phyloP scores from a whole-genome alignment of 192 early-diverging fungal species.

The Backusella tarrabulga region DNA sequence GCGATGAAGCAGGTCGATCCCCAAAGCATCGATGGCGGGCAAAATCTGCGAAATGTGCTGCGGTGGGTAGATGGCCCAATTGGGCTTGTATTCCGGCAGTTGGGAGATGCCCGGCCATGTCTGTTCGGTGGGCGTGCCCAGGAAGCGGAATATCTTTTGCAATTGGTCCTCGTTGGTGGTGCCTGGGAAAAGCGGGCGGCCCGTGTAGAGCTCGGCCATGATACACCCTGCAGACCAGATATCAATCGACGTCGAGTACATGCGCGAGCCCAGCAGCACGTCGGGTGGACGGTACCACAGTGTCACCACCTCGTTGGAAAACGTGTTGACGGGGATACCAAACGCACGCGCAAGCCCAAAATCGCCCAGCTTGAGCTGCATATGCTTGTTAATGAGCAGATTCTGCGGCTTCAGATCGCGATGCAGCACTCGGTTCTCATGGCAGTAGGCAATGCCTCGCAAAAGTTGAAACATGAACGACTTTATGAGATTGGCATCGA shows the following conservation, averaged over 20 bases:
- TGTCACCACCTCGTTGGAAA: conserved; percentile 98
- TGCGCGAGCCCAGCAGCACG: conserved; percentile 90
- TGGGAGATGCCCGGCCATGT: conserved; percentile 78
- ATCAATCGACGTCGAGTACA: conserved; percentile 94
- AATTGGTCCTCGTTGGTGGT: conserved; percentile 81
- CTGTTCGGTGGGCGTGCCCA: conserved; percentile 75
- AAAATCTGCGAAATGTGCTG: conserved; percentile 61
- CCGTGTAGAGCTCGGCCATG: conserved; percentile 90
- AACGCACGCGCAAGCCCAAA: conserved; percentile 86
- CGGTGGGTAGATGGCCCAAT: conserved; percentile 62
- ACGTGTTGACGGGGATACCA: conserved; percentile 89
- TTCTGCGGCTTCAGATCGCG: conserved; percentile 87
- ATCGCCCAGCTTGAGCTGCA: conserved; percentile 81
- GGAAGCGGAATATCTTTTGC: conserved; percentile 71
- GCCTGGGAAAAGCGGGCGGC: conserved; percentile 79
- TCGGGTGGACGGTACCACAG: conserved; percentile 98
- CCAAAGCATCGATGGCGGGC: conserved; percentile 74
- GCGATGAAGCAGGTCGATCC: conserved; percentile 68
- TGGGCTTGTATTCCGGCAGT: conserved; percentile 70
- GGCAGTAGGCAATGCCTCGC: conserved; percentile 80
- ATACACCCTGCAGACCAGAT: conserved; percentile 99
- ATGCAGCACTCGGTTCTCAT: conserved; percentile 81
- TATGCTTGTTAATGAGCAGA: conserved; percentile 73
- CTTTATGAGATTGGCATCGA: conserved; percentile 67
- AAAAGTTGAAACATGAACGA: conserved; percentile 81